phyloP scores from a whole-genome alignment of 768 basidiomycete genomes.

The Inosperma sp. region DNA sequence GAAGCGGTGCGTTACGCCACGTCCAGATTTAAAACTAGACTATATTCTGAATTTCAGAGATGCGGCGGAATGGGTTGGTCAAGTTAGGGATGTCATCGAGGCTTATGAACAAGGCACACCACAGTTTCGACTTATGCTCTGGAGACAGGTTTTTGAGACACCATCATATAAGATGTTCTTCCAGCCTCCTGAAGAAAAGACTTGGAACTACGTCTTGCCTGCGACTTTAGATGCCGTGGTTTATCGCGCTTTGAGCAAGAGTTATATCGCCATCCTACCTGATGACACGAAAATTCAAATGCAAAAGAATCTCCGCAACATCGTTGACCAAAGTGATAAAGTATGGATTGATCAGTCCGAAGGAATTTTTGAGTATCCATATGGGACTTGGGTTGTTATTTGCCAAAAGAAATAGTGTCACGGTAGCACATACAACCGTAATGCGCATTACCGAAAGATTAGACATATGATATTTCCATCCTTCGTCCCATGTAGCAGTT shows the following conservation, averaged over 20 bases:
- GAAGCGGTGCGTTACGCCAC: conserved; percentile 46
- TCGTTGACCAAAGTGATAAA: conserved; percentile 56
- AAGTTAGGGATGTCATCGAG: conserved; percentile 67
- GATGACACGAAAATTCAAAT: conserved; percentile 56
- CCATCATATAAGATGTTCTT: conserved; percentile 57
- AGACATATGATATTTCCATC: too few species aligned
- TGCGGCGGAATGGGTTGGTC: conserved; percentile 66
- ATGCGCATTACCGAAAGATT: too few species aligned
- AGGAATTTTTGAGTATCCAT: conserved; percentile 78
- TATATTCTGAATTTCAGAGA: conserved; percentile 34
- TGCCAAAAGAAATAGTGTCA: conserved; percentile 33
- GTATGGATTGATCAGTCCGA: conserved; percentile 71
- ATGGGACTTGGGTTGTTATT: conserved; percentile 61
- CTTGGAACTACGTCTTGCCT: conserved; percentile 49
- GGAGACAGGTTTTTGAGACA: conserved; percentile 68
- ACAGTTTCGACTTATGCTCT: conserved; percentile 73
- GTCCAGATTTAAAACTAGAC: neutral
- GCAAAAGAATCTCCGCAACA: conserved; percentile 43
- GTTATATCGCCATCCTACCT: conserved; percentile 68
- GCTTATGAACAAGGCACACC: conserved; percentile 67
- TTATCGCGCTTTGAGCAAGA: conserved; percentile 75
- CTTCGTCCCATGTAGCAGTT: too few species aligned
- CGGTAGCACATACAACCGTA: too few species aligned
- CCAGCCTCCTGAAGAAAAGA: conserved; percentile 50
- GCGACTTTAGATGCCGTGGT: conserved; percentile 54